Evolutionary conservation across 2,329 filamentous ascomycete genomes (phyloP), one percentile per base, ranked within the genome.

Genomic region (Boeremia exigua): DNA sequence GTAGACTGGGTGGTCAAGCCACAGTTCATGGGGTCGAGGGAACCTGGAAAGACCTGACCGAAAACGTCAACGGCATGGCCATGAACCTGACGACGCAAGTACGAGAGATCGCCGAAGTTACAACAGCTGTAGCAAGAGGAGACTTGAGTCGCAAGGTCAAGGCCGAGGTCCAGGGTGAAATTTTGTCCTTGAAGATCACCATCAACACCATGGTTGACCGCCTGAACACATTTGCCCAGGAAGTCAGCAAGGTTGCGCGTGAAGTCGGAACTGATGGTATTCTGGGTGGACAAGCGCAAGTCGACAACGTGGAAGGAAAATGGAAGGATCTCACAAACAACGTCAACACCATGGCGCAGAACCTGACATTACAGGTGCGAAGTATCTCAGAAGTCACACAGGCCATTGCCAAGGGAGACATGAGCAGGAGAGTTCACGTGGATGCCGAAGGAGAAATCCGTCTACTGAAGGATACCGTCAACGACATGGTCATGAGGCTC

Each of bases 401-500:
- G 76, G 92, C 93, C 63, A 96, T 96, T 76, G 93, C 93, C 62
- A 92, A 95, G 72, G 94, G 94, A 71, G 92, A 97, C 78, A 92
- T 98, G 86, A 96, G 90, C 76, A 90, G 93, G 76, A 95, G 95
- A 79, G 96, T 98, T 68, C 90, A 96, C 63, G 94, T 98, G 7
- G 90, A 96, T 68, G 94, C 94, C 49, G 92, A 94, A 76, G 94
- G 94, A 77, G 94, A 98, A 77, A 96, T 98, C 62, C 85, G 95
- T 62, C 88, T 96, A 2, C 80, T 98, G 48, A 97, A 97, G 74
- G 92, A 96, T 71, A 98, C 94, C 38, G 96, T 97, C 80, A 97
- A 97, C 75, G 94, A 97, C 86, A 97, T 97, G 94, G 94, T 98
- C 63, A 93, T 93, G 73, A 87, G 94, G 60, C 80, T 99, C 46